A percentile compares a stretch with the other conserved stretches of the same genome.
Conservation (phyloP, 805 yeast genomes). For the Brettanomyces naardenensis region DNA sequence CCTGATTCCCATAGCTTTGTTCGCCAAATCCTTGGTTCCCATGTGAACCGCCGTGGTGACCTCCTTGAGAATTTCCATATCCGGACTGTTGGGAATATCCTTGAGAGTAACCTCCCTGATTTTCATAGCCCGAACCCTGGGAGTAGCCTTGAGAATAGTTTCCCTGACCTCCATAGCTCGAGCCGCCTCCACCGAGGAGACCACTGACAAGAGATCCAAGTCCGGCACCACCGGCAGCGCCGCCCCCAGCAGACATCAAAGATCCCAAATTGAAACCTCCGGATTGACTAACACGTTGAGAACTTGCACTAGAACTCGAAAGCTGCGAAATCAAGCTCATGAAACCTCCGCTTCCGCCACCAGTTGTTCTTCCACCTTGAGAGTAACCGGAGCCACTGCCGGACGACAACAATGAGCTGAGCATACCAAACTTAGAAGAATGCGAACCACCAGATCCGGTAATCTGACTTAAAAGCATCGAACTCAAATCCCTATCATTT, state of each 20-base stretch:
- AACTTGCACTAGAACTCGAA: conserved; percentile 19
- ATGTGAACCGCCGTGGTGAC: not conserved
- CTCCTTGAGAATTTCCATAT: conserved; percentile 1
- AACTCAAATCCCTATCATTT: conserved; percentile 24
- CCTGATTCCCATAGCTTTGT: conserved; percentile 10
- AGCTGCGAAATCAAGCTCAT: conserved; percentile 19
- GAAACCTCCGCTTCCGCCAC: conserved; percentile 16
- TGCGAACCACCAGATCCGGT: conserved; percentile 19
- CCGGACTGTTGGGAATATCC: conserved; percentile 1
- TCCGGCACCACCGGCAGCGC: conserved; percentile 7
- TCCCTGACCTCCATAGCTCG: conserved; percentile 3
- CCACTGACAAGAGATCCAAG: conserved; percentile 16
- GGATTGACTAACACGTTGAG: conserved; percentile 13
- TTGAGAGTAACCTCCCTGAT: not conserved
- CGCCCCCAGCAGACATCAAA: conserved; percentile 10
- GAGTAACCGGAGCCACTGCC: conserved; percentile 6
- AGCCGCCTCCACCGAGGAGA: conserved; percentile 7
- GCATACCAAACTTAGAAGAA: conserved; percentile 20
- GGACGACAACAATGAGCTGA: conserved; percentile 16
- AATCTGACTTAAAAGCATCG: conserved; percentile 21
- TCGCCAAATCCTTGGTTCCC: conserved; percentile 4
- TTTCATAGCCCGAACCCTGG: conserved; percentile 2
- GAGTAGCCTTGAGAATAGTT: not conserved
- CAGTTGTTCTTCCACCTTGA: conserved; percentile 5
- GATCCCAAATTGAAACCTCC: conserved; percentile 24